Base-by-base conservation (phyloP, 805 yeast genomes). In the Ogataea naganishii region DNA sequence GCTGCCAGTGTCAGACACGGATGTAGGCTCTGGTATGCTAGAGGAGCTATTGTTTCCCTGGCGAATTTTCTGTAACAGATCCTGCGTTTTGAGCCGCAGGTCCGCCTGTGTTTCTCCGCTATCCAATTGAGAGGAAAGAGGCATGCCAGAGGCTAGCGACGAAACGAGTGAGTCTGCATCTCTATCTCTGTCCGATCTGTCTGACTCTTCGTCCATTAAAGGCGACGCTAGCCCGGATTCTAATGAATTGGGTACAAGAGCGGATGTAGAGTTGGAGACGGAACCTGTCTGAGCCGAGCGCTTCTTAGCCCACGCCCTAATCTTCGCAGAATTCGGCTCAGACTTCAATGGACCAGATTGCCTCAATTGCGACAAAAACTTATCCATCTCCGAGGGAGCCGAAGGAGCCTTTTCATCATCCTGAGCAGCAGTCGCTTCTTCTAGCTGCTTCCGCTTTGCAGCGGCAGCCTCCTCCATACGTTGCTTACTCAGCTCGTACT, bases 281-380 rank as follows among this genome's bases (percentile, higher is more conserved):
- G 44, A 29, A 66, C 43, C 41, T 75, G 52, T 30, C 18, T 25
- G 26, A 14, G 25, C 26, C 3, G 53, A 35, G 16, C 76, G 78
- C 46, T 68, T 75, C 40, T 86, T 71, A 33, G 84, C 80, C 42
- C 77, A 62, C 1, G 89, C 94, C 31, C 92, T 65, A 44, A 84
- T 74, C 44, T 94, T 65, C 0, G 95, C 94, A 4, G 85, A 72
- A 2, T 83, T 62, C 1, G 92, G 73, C 38, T 86, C 92, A 5
- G 83, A 75, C 37, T 75, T 74, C 5, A 75, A 58, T 8, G 92
- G 82, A 1, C 89, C 94, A 0, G 92, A 83, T 12, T 88, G 86
- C 47, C 86, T 80, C 46, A 92, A 68, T 47, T 81, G 84, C 51
- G 86, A 94, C 34, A 92, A 65, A 28, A 92, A 62, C 20, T 80